Base-by-base conservation (phyloP, 305 asterid species). In the Euphrasia arctica region DNA sequence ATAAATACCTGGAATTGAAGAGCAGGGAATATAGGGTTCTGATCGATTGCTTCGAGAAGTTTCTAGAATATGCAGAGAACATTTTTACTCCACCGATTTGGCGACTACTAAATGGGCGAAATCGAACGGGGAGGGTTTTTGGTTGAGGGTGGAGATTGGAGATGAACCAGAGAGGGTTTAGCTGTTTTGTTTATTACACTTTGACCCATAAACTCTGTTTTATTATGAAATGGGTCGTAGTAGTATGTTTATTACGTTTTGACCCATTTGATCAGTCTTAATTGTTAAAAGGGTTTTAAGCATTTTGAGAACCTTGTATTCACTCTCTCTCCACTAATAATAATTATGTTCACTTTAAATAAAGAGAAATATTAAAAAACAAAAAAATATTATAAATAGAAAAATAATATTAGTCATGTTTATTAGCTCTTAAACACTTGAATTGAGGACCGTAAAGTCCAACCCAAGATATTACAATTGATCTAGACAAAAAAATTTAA, bases 1-100 rank as follows among this genome's bases (percentile, higher is more conserved):
- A 50, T 2, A 36, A 36, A 29, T 34, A 75, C 87, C 87, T 70
- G 56, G 62, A 77, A 72, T 72, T 67, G 79, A 74, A 62, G 57
- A 80, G 62, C 29, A 82, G 62, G 48, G 78, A 84, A 11, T 88
- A 74, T 51, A 89, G 74, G 39, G 74, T 56, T 70, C 78, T 75
- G 70, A 84, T 67, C 34, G 85, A 78, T 34, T 77, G 84, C 65
- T 62, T 74, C 10, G 66, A 91, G 34, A 82, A 81, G 70, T 74
- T 80, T 75, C 88, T 79, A 6, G 82, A 77, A 4, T 71, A 64
- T 62, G 67, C 55, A 31, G 84, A 68, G 54, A 80, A 52, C 86
- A 83, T 80, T 63, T 67, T 62, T 42, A 11, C 64, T 12, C 50
- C 42, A 63, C 5, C 14, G 13, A 59, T 10, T 42, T 31, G 7